Evolutionary conservation across 2,329 filamentous ascomycete genomes (phyloP).

Genomic region (Neonectria hederae): DNA sequence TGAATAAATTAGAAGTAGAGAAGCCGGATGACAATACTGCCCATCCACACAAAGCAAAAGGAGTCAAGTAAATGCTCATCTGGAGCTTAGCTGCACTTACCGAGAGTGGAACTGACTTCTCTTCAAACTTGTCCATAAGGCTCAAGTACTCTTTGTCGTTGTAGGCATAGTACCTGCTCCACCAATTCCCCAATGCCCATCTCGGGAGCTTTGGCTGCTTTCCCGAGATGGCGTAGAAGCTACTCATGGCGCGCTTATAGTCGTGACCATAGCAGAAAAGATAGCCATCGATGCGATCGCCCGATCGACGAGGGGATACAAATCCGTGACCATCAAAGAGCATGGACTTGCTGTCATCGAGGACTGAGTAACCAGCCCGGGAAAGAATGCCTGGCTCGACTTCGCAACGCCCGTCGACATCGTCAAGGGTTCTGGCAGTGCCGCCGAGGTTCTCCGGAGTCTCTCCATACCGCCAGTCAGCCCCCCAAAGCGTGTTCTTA

Average conservation of each 20-base stretch:
- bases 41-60: neutral
- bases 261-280: conserved; percentile 68
- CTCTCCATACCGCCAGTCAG: conserved; percentile 57
- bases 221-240: conserved; percentile 65
- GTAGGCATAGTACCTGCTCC: conserved; percentile 71
- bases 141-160: conserved; percentile 62
- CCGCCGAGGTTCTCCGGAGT: conserved; percentile 52
- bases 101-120: conserved; percentile 62
- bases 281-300: conserved; percentile 65
- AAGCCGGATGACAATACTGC: too few species aligned
- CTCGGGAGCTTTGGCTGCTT: conserved; percentile 64
- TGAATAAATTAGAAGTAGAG: neutral
- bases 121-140: conserved; percentile 65
- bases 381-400: conserved; percentile 63
- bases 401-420: conserved; percentile 58
- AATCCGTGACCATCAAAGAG: conserved; percentile 64
- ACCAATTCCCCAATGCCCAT: conserved; percentile 72
- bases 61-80: neutral
- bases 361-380: conserved; percentile 57
- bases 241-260: conserved; percentile 62
- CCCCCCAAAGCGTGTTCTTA: conserved; percentile 52
- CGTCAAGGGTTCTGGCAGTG: conserved; percentile 65
- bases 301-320: conserved; percentile 56
- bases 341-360: conserved; percentile 67
- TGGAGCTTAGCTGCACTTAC: neutral